Conservation (phyloP, 163 green algal genomes). For the Scenedesmus sp. region DNA sequence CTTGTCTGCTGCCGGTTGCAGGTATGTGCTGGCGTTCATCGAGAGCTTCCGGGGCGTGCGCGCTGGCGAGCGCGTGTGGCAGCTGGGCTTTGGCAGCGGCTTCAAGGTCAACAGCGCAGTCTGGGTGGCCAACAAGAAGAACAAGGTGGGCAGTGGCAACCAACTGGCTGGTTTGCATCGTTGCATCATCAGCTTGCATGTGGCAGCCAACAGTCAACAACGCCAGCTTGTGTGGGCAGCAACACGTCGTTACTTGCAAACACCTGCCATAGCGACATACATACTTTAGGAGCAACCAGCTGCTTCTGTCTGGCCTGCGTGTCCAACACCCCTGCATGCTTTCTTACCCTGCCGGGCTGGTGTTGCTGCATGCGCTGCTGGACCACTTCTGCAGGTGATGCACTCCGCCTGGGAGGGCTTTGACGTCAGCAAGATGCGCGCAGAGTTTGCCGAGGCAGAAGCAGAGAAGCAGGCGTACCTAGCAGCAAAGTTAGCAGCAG, state of each 20-base stretch:
- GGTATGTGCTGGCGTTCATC: slow-evolving; percentile 91
- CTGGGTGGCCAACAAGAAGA: slow-evolving; percentile 74
- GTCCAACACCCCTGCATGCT: neutral
- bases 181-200: neutral
- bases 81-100: slow-evolving; percentile 91
- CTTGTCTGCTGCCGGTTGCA: slow-evolving; percentile 21
- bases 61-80: slow-evolving; percentile 84
- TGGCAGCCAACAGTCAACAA: neutral
- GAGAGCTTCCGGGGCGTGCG: slow-evolving; percentile 68
- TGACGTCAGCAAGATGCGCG: slow-evolving; percentile 44
- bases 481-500: slow-evolving; percentile 42
- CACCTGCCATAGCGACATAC: too few species aligned
- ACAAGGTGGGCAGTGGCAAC: neutral
- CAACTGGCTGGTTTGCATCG: neutral
- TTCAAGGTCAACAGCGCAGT: slow-evolving; percentile 96
- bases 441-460: slow-evolving; percentile 51
- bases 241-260: neutral
- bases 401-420: slow-evolving; percentile 73
- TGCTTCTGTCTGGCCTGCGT: neutral
- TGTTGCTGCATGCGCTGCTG: neutral
- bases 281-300: too few species aligned
- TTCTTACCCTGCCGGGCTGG: neutral
- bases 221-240: neutral
- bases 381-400: neutral
- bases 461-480: slow-evolving; percentile 52